Evolutionary conservation across 208 protist genomes (phyloP).

Genomic region (Polymyxa betae): DNA sequence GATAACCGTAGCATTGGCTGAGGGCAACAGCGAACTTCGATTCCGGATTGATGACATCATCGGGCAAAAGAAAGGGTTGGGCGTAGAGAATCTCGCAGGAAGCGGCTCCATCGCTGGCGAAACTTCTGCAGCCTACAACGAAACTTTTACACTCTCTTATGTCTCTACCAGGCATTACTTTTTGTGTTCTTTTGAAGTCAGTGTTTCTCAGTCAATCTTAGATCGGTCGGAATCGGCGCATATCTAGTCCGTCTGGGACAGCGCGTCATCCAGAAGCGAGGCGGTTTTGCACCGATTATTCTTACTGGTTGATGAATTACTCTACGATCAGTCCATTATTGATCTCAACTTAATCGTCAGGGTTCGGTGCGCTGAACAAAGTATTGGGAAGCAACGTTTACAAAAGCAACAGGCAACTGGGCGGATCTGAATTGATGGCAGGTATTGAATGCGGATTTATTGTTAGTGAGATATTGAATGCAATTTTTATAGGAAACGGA

Average conservation of each 20-base stretch:
- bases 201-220: constrained; percentile 55
- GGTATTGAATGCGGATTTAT: background rate
- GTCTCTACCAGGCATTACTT: constrained; percentile 78
- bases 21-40: constrained; percentile 54
- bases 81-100: constrained; percentile 95
- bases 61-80: constrained; percentile 87
- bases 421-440: constrained; percentile 91
- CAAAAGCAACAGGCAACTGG: constrained; percentile 92
- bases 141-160: constrained; percentile 94
- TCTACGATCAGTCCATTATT: background rate
- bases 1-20: background rate
- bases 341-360: background rate
- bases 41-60: constrained; percentile 89
- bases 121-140: constrained; percentile 92
- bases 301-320: background rate
- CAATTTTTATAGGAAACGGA: constrained; percentile 83
- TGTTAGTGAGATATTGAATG: background rate
- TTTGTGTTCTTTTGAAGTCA: background rate
- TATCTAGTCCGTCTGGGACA: constrained; percentile 96
- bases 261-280: constrained; percentile 84
- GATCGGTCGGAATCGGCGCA: constrained; percentile 96
- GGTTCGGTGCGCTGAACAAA: constrained; percentile 78
- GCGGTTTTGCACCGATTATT: constrained; percentile 15
- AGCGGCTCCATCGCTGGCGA: constrained; percentile 93
- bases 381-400: constrained; percentile 94